phyloP scores from a whole-genome alignment of 805 yeast genomes.

The Yarrowia yakushimensis region DNA sequence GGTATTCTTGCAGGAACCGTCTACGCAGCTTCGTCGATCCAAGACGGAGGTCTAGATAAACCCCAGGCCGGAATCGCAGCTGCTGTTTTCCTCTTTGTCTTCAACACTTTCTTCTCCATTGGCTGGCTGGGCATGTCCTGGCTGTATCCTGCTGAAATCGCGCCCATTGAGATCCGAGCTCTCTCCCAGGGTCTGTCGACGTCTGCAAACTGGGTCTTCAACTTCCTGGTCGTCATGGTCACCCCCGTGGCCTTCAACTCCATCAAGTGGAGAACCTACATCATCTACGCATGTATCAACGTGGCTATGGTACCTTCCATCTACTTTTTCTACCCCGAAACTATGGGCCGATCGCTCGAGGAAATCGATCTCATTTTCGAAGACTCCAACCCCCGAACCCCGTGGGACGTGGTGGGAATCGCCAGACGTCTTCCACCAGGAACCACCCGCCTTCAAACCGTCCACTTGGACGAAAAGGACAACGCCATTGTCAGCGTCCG shows the following conservation, averaged over 20 bases:
- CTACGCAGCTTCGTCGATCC: neutral
- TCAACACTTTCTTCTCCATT: conserved; percentile 9
- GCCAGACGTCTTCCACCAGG: neutral
- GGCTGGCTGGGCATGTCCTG: conserved; percentile 5
- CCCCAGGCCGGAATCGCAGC: neutral
- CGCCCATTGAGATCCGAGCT: neutral
- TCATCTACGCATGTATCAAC: neutral
- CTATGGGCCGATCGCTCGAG: conserved; percentile 4
- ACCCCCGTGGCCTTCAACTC: conserved; percentile 9
- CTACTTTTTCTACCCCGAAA: conserved; percentile 9
- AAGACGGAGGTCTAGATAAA: neutral
- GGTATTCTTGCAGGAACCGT: conserved; percentile 28
- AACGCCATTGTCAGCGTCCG: neutral
- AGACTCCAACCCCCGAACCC: conserved; percentile 31
- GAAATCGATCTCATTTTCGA: conserved; percentile 13
- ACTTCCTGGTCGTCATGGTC: conserved; percentile 1
- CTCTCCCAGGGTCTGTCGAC: conserved; percentile 4
- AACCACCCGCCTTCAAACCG: too few species aligned
- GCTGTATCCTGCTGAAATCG: conserved; percentile 3
- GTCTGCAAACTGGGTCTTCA: neutral
- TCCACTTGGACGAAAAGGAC: too few species aligned
- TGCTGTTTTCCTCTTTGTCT: neutral
- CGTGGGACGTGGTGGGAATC: conserved; percentile 5
- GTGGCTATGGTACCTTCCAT: neutral
- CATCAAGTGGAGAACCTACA: neutral